These are phyloP conservation scores for Dalbergia cochinchinensis DNA, from an alignment of 306 rosid species.

Conservation along the genomic window DNA sequence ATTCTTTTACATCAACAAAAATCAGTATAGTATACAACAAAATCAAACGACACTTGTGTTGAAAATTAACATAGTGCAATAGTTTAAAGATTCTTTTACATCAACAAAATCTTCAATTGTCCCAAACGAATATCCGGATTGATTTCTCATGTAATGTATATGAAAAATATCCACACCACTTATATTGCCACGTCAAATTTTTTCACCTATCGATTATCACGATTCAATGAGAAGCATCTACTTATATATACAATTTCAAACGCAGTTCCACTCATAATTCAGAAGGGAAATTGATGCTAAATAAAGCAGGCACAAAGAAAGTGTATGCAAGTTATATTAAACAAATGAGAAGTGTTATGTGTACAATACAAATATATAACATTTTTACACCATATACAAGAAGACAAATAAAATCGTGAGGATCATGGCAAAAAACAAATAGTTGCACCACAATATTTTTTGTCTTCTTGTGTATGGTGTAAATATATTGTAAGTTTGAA, in stretches of 20 bases:
- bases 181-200: neutral
- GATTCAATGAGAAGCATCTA: too few species aligned
- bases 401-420: too few species aligned
- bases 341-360: neutral
- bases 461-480: too few species aligned
- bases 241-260: neutral
- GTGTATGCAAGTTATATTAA: neutral
- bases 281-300: conserved; percentile 6
- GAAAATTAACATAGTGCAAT: neutral
- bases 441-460: too few species aligned
- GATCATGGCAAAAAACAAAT: too few species aligned
- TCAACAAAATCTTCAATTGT: conserved; percentile 18
- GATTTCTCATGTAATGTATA: neutral
- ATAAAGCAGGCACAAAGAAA: neutral
- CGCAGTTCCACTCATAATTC: neutral
- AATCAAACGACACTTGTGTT: neutral
- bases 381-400: too few species aligned
- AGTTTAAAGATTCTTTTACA: neutral
- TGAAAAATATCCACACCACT: conserved; percentile 5
- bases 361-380: too few species aligned
- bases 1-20: too few species aligned
- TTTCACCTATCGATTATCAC: neutral
- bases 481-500: too few species aligned
- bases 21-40: neutral
- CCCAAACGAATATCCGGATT: conserved; percentile 5